Evolutionary conservation across 768 basidiomycete species (phyloP).

Genomic region (Lactifluus rugatus): DNA sequence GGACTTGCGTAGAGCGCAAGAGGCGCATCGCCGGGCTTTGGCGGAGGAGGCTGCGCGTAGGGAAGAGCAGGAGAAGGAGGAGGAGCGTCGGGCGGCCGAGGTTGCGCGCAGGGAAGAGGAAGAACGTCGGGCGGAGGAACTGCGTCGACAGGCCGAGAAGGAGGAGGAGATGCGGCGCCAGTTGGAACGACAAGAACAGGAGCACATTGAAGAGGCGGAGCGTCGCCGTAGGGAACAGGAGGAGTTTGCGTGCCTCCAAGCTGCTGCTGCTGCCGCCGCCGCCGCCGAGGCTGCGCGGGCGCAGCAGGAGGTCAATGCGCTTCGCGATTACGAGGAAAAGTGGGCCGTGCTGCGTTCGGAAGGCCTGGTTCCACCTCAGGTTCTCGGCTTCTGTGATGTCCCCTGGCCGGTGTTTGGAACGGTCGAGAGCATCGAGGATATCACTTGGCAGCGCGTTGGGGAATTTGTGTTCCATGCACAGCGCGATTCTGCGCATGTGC

Average conservation of each 20-base stretch:
- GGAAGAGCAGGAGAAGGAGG: too few species aligned
- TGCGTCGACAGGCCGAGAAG: too few species aligned
- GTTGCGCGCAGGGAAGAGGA: too few species aligned
- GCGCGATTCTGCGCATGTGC: conserved; percentile 22
- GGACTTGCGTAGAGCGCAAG: not conserved
- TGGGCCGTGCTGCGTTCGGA: conserved; percentile 11
- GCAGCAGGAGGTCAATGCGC: not conserved
- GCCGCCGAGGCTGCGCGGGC: not conserved
- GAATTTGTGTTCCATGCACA: conserved; percentile 34
- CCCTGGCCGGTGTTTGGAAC: conserved; percentile 36
- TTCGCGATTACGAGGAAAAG: conserved; percentile 16
- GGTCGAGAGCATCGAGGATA: conserved; percentile 23
- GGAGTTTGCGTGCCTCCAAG: not conserved
- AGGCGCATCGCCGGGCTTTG: not conserved
- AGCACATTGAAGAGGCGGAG: not conserved
- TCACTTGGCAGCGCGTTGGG: conserved; percentile 29
- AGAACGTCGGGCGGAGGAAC: too few species aligned
- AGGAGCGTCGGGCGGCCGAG: too few species aligned
- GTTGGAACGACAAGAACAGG: too few species aligned
- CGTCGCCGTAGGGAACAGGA: not conserved
- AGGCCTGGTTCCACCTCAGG: not conserved
- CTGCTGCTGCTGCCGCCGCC: too few species aligned
- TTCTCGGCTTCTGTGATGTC: conserved; percentile 27
- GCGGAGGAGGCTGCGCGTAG: not conserved
- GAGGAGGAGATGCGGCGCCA: too few species aligned